Evolutionary conservation across 108 stramenopile species (phyloP), one percentile per base, ranked within the genome.

Genomic region (Pinguiococcus pyrenoidosus): DNA sequence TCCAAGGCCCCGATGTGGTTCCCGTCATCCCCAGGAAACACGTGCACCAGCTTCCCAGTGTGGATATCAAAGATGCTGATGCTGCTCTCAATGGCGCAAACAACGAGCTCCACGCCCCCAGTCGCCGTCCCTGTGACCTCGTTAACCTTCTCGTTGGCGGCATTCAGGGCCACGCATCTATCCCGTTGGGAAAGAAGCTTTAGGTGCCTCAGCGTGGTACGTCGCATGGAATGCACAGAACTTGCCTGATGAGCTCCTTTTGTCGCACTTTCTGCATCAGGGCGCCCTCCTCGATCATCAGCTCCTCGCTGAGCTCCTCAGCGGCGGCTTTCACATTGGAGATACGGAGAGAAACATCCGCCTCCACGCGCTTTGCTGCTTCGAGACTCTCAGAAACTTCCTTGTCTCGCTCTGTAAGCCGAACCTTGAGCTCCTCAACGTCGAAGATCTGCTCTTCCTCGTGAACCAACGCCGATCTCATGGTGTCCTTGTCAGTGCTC

Each of bases 71-170:
- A 52, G 23, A 74, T 30, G 36, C 35, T 50, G 14, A 71, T 41
- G 34, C 70, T 58, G 27, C 53, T 59, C 5, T 71, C 75, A 35
- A 73, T 71, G 2, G 61, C 62, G 18, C 56, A 43, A 1, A 63
- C 71, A 29, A 74, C 28, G 27, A 37, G 68, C 41, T 72, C 71
- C 18, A 66, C 33, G 6, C 80, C 75, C 17, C 71, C 71, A 2
- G 60, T 70, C 12, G 66, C 73, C 25, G 25, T 55, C 6, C 80
- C 80, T 16, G 49, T 29, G 44, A 81, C 66, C 62, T 81, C 77
- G 42, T 77, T 72, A 0, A 57, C 59, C 8, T 54, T 65, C 12
- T 35, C 39, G 53, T 81, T 81, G 18, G 68, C 69, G 5, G 68
- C 16, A 37, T 73, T 76, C 36, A 78, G 48, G 14, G 59, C 69